phyloP scores from a whole-genome alignment of 139 green algal species.

The Edaphochlamys debaryana region DNA sequence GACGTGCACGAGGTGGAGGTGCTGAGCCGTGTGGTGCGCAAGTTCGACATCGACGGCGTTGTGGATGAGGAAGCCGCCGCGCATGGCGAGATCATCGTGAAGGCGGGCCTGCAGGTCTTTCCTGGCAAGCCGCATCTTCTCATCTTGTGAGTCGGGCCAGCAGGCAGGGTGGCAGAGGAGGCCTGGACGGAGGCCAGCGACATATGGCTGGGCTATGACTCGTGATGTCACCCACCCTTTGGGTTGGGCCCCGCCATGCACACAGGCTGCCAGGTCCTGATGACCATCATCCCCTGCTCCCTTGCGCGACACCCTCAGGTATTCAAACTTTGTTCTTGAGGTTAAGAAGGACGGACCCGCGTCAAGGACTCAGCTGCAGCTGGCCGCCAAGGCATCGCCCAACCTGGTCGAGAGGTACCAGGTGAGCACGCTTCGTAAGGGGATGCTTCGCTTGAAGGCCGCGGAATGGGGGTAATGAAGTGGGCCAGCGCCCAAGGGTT shows the following conservation, averaged over 20 bases:
- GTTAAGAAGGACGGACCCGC: constrained; percentile 50
- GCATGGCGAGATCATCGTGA: constrained; percentile 28
- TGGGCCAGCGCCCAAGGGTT: no score
- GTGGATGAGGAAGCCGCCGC: not conserved
- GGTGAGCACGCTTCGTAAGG: no score
- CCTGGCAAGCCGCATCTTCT: not conserved
- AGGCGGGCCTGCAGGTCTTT: not conserved
- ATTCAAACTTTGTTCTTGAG: constrained; percentile 54
- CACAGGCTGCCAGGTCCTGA: no score
- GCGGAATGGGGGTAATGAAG: no score
- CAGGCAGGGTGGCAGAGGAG: no score
- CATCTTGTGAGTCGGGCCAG: not conserved
- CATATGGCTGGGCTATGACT: no score
- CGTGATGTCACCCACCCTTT: no score
- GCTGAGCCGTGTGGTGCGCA: not conserved
- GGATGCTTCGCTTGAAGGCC: no score
- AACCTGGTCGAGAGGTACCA: constrained; percentile 47
- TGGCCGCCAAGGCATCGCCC: constrained; percentile 46
- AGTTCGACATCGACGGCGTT: not conserved
- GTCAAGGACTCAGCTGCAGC: constrained; percentile 57
- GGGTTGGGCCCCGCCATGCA: no score
- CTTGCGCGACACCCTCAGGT: no score
- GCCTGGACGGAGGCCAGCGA: no score
- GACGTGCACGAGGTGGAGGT: constrained; percentile 11
- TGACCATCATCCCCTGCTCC: no score